Evolutionary conservation across 2,329 filamentous ascomycete genomes (phyloP).

Genomic region (Pseudocercospora vitis): DNA sequence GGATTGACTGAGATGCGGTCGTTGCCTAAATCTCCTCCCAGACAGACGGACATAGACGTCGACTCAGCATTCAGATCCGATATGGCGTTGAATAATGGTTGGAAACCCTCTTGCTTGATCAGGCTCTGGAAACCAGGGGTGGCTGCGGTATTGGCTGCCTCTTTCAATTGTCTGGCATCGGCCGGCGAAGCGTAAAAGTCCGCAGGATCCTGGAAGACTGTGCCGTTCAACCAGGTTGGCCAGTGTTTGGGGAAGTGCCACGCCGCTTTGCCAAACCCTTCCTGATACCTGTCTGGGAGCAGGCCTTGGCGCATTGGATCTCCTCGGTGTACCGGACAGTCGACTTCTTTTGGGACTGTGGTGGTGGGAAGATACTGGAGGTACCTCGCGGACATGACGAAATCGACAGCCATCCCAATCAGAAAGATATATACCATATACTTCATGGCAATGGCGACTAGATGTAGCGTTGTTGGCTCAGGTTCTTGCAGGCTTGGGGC

Average conservation of each 20-base stretch:
- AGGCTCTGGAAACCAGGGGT: background rate
- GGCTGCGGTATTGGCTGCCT: background rate
- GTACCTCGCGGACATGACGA: background rate
- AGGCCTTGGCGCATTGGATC: background rate
- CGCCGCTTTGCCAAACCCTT: background rate
- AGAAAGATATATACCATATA: too few species aligned
- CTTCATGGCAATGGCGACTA: too few species aligned
- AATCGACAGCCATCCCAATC: too few species aligned
- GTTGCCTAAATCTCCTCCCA: background rate
- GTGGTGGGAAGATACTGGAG: background rate
- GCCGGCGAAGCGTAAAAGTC: background rate
- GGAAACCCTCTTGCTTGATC: background rate
- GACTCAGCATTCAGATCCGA: background rate
- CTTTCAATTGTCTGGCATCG: background rate
- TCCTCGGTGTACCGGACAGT: background rate
- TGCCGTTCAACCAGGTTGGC: background rate
- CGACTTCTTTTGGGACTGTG: background rate
- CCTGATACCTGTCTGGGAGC: background rate
- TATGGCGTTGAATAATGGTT: background rate
- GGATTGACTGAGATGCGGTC: too few species aligned
- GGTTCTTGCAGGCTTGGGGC: too few species aligned
- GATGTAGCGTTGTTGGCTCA: too few species aligned
- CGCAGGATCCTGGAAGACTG: background rate
- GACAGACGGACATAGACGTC: background rate
- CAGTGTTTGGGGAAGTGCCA: conserved; percentile 1